Conservation (phyloP, 352 stramenopile genomes). For the Phytophthora aleatoria region DNA sequence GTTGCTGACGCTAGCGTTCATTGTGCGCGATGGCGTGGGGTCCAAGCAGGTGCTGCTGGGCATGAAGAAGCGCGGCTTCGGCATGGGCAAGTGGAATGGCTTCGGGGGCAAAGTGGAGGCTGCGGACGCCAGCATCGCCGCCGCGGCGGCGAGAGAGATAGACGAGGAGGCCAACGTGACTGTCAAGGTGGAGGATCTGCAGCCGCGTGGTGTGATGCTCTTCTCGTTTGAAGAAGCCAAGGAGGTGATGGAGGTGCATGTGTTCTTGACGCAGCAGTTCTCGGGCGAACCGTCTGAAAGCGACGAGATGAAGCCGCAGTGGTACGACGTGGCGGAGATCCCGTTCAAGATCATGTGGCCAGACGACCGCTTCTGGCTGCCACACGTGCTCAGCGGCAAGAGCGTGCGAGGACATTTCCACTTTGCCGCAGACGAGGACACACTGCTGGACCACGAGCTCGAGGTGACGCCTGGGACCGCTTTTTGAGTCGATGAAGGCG, state of each 20-base stretch:
- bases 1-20: constrained; percentile 56
- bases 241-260: constrained; percentile 82
- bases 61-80: constrained; percentile 92
- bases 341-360: constrained; percentile 90
- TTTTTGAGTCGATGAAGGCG: not conserved
- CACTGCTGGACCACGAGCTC: constrained; percentile 61
- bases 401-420: constrained; percentile 72
- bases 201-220: constrained; percentile 45
- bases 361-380: constrained; percentile 85
- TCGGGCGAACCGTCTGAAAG: constrained; percentile 76
- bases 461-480: constrained; percentile 13
- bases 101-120: constrained; percentile 91
- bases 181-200: constrained; percentile 38
- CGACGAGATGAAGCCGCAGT: constrained; percentile 90
- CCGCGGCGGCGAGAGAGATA: constrained; percentile 63
- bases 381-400: constrained; percentile 71
- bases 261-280: constrained; percentile 76
- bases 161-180: constrained; percentile 74
- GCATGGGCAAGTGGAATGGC: constrained; percentile 90
- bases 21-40: constrained; percentile 38
- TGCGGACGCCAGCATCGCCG: constrained; percentile 62
- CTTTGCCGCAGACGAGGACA: constrained; percentile 74
- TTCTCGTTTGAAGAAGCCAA: constrained; percentile 70
- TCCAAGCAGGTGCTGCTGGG: constrained; percentile 66
- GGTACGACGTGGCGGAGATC: constrained; percentile 66